Base-by-base conservation (phyloP, 306 rosid genomes). In the Prinsepia uniflora region DNA sequence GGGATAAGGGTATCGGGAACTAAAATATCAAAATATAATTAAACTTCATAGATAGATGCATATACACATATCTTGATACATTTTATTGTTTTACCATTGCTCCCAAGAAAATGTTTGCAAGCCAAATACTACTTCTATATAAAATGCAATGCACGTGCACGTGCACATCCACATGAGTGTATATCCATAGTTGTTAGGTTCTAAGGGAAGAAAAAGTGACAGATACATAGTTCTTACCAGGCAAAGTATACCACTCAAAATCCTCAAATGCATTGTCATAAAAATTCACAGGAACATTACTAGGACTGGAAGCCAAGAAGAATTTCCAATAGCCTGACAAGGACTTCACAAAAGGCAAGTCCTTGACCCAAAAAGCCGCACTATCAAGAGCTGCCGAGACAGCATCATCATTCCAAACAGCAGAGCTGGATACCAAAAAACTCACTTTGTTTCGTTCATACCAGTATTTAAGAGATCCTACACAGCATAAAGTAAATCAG, bases 241-340 rank as follows among this genome's bases (percentile, higher is more conserved):
- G 97, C 83, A 91, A 83, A 81, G 72, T 56, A 62, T 76, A 49
- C 98, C 98, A 94, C 61, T 83, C 84, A 57, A 81, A 79, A 80
- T 94, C 98, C 57, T 76, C 86, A 68, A 87, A 94, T 19, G 69
- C 78, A 48, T 20, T 80, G 10, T 71, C 88, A 82, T 81, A 74
- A 73, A 94, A 94, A 14, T 87, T 83, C 64, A 56, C 19, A 41
- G 98, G 98, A 47, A 86, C 87, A 70, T 74, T 78, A 12, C 64
- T 50, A n/a, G 99, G 99, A 81, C n/a, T 76, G 56, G 84, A 40
- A 55, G 99, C 96, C 74, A 89, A 68, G 75, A 67, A 86, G 80
- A 94, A 94, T 69, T 84, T 94, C 99, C 99, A 94, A 77, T 79
- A 75, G 18, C 99, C 99, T 65, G 96, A 94, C 73, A 94, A 70